Evolutionary conservation across 129 eudicot genomes (phyloP).

Genomic region (Pulicaria dysenterica): DNA sequence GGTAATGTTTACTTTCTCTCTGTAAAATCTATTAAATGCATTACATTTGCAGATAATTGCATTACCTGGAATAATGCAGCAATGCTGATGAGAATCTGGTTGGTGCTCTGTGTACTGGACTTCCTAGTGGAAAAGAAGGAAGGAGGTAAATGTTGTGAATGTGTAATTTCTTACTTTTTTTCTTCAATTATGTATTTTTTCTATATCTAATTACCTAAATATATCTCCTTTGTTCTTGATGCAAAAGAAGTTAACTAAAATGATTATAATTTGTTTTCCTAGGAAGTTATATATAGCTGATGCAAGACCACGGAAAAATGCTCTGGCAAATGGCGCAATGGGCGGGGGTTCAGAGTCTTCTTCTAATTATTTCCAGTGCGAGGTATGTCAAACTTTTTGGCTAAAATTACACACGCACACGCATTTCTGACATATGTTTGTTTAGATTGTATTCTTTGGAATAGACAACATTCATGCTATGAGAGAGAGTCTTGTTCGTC

Average conservation of each 20-base stretch:
- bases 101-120: constrained; percentile 78
- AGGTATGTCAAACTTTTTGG: constrained; percentile 56
- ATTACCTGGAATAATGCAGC: constrained; percentile 48
- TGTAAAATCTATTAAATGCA: neutral
- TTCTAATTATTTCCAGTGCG: constrained; percentile 83
- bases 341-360: constrained; percentile 99
- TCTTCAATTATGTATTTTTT: neutral
- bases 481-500: constrained; percentile 94
- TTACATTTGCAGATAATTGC: constrained; percentile 13
- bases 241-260: constrained; percentile 12
- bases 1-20: constrained; percentile 44
- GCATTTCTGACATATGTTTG: constrained; percentile 16
- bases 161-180: neutral
- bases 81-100: constrained; percentile 96
- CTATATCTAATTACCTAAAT: neutral
- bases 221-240: constrained; percentile 6
- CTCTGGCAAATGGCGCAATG: constrained; percentile 97
- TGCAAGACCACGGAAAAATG: constrained; percentile 99
- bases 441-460: constrained; percentile 93
- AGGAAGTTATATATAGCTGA: constrained; percentile 98
- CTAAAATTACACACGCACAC: constrained; percentile 13
- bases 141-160: constrained; percentile 44
- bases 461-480: constrained; percentile 98
- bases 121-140: constrained; percentile 52
- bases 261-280: constrained; percentile 20